Conservation (phyloP, 495 filamentous ascomycete species). For the Cladorrhinum samala region DNA sequence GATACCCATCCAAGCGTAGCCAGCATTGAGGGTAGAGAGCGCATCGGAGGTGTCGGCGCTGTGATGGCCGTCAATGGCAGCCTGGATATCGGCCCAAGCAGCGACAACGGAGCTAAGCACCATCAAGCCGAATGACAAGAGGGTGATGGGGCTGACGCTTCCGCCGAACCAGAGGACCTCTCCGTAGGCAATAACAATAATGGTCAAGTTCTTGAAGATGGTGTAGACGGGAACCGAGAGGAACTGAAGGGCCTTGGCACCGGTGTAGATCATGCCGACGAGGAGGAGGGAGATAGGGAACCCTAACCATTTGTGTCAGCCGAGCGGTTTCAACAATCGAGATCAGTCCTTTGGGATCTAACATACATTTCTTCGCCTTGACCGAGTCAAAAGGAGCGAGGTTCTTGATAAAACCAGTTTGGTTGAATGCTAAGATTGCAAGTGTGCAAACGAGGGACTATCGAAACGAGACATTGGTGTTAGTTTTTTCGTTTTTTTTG, state of each 20-base stretch:
- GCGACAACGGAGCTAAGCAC: slow-evolving; percentile 91
- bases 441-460: slow-evolving; percentile 87
- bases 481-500: too few species aligned
- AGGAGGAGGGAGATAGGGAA: slow-evolving; percentile 95
- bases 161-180: slow-evolving; percentile 99
- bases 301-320: slow-evolving; percentile 51
- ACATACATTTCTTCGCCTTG: slow-evolving; percentile 86
- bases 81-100: slow-evolving; percentile 96
- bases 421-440: slow-evolving; percentile 81
- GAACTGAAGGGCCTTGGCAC: slow-evolving; percentile 92
- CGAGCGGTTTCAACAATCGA: neutral
- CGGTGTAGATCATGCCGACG: slow-evolving; percentile 99
- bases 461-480: too few species aligned
- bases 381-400: slow-evolving; percentile 79
- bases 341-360: too few species aligned
- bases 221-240: slow-evolving; percentile 98
- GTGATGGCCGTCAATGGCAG: slow-evolving; percentile 62
- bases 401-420: slow-evolving; percentile 75
- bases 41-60: slow-evolving; percentile 60
- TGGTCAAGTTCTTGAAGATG: slow-evolving; percentile 99
- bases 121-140: slow-evolving; percentile 97
- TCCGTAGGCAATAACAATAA: slow-evolving; percentile 96
- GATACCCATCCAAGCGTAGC: slow-evolving; percentile 96
- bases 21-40: slow-evolving; percentile 86
- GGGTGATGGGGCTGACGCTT: slow-evolving; percentile 76